A percentile compares a stretch with the other conserved stretches of the same genome.
Evolutionary conservation across 495 filamentous ascomycete species (phyloP).

Genomic region (Penicillium manginii): DNA sequence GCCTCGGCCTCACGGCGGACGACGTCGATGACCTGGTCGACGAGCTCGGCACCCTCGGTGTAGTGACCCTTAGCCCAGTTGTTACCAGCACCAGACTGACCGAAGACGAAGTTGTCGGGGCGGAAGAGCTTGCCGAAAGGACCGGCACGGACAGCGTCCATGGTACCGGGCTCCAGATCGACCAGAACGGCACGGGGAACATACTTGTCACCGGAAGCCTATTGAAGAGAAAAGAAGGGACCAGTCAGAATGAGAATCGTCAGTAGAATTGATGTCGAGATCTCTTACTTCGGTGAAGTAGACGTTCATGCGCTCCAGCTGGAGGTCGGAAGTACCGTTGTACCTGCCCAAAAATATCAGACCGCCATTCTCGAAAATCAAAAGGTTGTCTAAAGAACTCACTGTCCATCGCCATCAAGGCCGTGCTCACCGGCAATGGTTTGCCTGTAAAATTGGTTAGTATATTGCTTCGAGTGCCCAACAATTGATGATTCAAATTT

Average conservation of each 20-base stretch:
- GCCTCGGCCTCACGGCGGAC: conserved; percentile 98
- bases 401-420: conserved; percentile 93
- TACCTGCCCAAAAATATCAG: conserved; percentile 64
- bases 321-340: conserved; percentile 96
- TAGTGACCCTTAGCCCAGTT: conserved; percentile 99
- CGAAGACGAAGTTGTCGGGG: conserved; percentile 99
- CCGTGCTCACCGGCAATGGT: conserved; percentile 98
- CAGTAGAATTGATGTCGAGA: neutral
- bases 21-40: conserved; percentile 97
- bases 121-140: conserved; percentile 99
- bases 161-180: conserved; percentile 96
- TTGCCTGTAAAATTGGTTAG: conserved; percentile 67
- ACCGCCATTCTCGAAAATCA: conserved; percentile 23
- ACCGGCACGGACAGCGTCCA: conserved; percentile 99
- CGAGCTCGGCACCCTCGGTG: conserved; percentile 99
- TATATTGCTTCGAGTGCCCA: conserved; percentile 1
- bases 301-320: conserved; percentile 99
- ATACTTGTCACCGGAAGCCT: conserved; percentile 98
- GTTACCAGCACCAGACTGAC: conserved; percentile 99
- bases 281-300: conserved; percentile 97
- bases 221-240: conserved; percentile 22
- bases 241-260: neutral
- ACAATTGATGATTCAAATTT: conserved; percentile 27
- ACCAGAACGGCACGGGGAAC: conserved; percentile 99
- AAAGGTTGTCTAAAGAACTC: conserved; percentile 46